Evolutionary conservation across 2,329 filamentous ascomycete species (phyloP).

Genomic region (Clonostachys chloroleuca): DNA sequence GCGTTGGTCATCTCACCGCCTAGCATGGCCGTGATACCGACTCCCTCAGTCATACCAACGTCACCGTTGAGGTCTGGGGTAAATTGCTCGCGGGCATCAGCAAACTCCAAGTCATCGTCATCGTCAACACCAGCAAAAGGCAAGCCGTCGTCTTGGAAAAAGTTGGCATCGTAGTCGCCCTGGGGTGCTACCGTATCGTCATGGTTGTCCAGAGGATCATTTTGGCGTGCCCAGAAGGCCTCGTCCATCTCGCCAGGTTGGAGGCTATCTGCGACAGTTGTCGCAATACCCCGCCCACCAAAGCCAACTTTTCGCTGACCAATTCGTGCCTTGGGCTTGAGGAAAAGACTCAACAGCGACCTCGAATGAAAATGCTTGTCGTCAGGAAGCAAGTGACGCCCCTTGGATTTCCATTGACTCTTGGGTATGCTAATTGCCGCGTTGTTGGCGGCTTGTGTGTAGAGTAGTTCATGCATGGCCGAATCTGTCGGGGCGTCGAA

Average conservation of each 20-base stretch:
- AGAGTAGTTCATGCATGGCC: constrained; percentile 69
- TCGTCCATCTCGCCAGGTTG: constrained; percentile 83
- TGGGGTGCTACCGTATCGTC: constrained; percentile 56
- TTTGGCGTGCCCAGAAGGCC: constrained; percentile 85
- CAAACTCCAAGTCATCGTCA: constrained; percentile 70
- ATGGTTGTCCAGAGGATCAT: constrained; percentile 38
- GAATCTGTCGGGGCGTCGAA: constrained; percentile 73
- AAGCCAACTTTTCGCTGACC: constrained; percentile 45
- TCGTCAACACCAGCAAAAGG: constrained; percentile 59
- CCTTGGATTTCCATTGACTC: constrained; percentile 93
- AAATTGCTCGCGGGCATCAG: constrained; percentile 76
- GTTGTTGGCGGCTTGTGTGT: constrained; percentile 77
- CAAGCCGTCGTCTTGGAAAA: constrained; percentile 87
- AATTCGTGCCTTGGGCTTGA: constrained; percentile 89
- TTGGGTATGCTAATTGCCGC: constrained; percentile 81
- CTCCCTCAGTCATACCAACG: constrained; percentile 36
- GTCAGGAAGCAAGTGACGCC: constrained; percentile 86
- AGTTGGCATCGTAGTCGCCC: constrained; percentile 93
- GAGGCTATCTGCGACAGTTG: constrained; percentile 40
- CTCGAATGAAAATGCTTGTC: constrained; percentile 98
- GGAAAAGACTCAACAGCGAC: constrained; percentile 82
- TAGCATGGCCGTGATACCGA: constrained; percentile 46
- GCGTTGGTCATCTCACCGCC: constrained; percentile 42
- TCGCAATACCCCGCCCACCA: constrained; percentile 27
- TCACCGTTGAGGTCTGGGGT: constrained; percentile 54